Conservation (phyloP, 192 early-diverging fungal genomes). For the Linnemannia elongata region DNA sequence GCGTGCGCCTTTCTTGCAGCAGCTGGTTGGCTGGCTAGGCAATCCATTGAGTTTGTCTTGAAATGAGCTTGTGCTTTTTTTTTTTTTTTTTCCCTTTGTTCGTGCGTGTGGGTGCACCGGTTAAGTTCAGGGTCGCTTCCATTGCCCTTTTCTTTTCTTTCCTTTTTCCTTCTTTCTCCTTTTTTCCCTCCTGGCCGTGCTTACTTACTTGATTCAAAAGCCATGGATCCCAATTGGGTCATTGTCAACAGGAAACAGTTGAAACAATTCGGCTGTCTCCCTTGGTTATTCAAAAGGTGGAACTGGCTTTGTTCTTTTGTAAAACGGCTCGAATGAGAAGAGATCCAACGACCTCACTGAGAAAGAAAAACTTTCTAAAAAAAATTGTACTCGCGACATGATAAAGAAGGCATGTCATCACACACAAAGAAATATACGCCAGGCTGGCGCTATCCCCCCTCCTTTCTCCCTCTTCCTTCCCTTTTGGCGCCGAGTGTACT, state of each 20-base stretch:
- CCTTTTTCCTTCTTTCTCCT: too few relatives aligned
- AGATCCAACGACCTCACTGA: background rate
- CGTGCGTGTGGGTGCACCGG: background rate
- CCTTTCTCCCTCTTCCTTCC: background rate
- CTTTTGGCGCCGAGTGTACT: background rate
- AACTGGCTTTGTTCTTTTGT: background rate
- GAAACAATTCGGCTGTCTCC: too few relatives aligned
- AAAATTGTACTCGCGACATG: background rate
- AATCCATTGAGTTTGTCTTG: background rate
- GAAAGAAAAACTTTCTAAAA: background rate
- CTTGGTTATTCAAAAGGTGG: background rate
- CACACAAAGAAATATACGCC: background rate
- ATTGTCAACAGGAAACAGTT: too few relatives aligned
- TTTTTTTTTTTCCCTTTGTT: background rate
- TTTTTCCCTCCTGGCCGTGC: too few relatives aligned
- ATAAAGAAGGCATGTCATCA: background rate
- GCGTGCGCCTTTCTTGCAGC: background rate
- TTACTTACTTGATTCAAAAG: too few relatives aligned
- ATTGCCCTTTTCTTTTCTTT: background rate
- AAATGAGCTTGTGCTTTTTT: background rate
- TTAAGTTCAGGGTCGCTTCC: background rate
- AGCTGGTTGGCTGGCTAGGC: background rate
- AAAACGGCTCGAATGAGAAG: slow-evolving; percentile 5
- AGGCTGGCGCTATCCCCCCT: background rate
- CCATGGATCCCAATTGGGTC: too few relatives aligned